Base-by-base conservation (phyloP, 805 yeast genomes). In the Hanseniaspora clermontiae region DNA sequence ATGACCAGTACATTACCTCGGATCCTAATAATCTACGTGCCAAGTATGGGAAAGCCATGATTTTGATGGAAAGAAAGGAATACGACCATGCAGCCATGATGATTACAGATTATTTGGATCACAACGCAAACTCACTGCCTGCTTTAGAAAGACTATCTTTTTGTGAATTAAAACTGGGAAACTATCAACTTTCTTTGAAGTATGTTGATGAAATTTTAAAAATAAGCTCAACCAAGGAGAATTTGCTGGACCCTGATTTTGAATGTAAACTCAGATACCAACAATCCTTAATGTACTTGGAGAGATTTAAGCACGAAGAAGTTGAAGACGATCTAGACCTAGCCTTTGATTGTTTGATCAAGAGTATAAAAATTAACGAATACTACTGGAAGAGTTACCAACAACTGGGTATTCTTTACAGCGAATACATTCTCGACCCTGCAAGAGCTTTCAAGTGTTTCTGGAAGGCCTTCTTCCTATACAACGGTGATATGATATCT, bases 401-500 rank as follows among this genome's bases (percentile, higher is more conserved):
- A 0, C 76, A 88, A 1, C 70, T 93, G 29, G 98, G 98, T 27
- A 67, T 76, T 51, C 73, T 87, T n/a, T 90, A 87, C 63, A 68
- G 77, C 4, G 75, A 77, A 1, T 71, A 76, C 58, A 81, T 75
- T 59, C 68, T 73, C 10, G 96, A 89, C 63, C 65, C 69, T 31
- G 70, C 71, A 0, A 77, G 93, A 49, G 95, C 97, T 0, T 81
- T 82, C 55, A 88, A 87, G 65, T 89, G 96, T 67, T 91, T 83
- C 66, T 81, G 83, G 66, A 87, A 83, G 63, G 96, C 97, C 0
- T 86, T 91, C 65, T 97, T 91, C 63, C 70, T 91, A 34, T 93
- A 89, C 67, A 77, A 83, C 0, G 78, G 83, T 14, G 95, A 93
- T 64, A 70, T 84, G 9, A 70, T 68, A 1, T 87, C 98, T 1